phyloP scores from a whole-genome alignment of 495 filamentous ascomycete genomes.

The Talaromyces ruber region DNA sequence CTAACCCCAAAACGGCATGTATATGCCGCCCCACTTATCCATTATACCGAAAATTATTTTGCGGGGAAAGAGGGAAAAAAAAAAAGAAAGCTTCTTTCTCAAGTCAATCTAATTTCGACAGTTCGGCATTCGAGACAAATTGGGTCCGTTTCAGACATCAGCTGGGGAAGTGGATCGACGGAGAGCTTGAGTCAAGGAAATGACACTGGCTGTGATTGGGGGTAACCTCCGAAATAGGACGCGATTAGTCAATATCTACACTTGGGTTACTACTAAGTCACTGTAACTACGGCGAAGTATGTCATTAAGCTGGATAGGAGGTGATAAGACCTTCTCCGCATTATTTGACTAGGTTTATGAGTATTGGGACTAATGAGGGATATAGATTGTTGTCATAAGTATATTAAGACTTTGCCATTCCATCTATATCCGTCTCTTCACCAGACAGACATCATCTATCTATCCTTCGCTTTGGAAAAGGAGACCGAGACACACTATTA shows the following conservation, averaged over 20 bases:
- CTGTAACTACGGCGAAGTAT: background rate
- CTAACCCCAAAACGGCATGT: background rate
- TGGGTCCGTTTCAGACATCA: background rate
- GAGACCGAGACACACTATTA: background rate
- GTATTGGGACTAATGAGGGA: background rate
- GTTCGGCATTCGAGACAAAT: background rate
- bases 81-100: background rate
- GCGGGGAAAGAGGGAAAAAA: background rate
- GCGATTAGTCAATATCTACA: background rate
- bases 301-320: background rate
- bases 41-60: background rate
- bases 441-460: background rate
- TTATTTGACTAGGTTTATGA: background rate
- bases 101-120: background rate
- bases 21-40: background rate
- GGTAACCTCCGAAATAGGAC: slow-evolving; percentile 6
- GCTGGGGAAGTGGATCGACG: background rate
- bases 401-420: background rate
- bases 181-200: background rate
- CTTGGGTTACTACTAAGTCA: background rate
- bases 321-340: background rate
- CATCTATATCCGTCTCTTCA: background rate
- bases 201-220: slow-evolving; percentile 5
- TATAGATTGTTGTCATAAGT: background rate
- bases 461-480: background rate